phyloP scores from a whole-genome alignment of 208 protist species.

The Novymonas esmeraldas region DNA sequence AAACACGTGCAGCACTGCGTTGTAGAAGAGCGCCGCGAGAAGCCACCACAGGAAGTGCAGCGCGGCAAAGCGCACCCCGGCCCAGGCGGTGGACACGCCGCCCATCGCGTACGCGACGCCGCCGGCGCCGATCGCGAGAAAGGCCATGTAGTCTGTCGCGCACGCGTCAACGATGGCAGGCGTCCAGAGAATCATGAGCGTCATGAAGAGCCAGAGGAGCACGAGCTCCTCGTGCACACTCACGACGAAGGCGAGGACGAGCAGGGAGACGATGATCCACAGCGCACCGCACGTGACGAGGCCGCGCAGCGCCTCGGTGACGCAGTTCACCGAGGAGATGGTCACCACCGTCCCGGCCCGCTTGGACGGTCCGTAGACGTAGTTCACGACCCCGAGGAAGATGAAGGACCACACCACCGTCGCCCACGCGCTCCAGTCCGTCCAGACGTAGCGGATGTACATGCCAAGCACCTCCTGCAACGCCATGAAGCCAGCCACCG shows the following conservation, averaged over 20 bases:
- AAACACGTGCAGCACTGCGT: slow-evolving; percentile 42
- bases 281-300: slow-evolving; percentile 57
- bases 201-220: slow-evolving; percentile 79
- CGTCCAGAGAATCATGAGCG: slow-evolving; percentile 78
- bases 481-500: slow-evolving; percentile 39
- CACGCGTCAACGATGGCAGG: slow-evolving; percentile 85
- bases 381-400: slow-evolving; percentile 80
- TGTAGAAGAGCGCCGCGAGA: slow-evolving; percentile 48
- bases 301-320: slow-evolving; percentile 50
- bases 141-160: slow-evolving; percentile 65
- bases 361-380: slow-evolving; percentile 76
- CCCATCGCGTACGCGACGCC: slow-evolving; percentile 54
- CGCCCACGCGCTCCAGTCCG: slow-evolving; percentile 29
- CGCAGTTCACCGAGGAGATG: slow-evolving; percentile 45
- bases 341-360: slow-evolving; percentile 71
- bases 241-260: slow-evolving; percentile 72
- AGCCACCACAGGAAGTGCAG: slow-evolving; percentile 77
- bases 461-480: slow-evolving; percentile 48
- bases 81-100: slow-evolving; percentile 34
- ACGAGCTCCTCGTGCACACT: slow-evolving; percentile 91
- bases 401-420: slow-evolving; percentile 37
- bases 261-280: slow-evolving; percentile 55
- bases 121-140: slow-evolving; percentile 46
- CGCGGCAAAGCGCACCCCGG: slow-evolving; percentile 43
- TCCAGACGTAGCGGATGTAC: slow-evolving; percentile 44